Conservation (phyloP, 805 yeast species). For the Suhomyces prunicola region DNA sequence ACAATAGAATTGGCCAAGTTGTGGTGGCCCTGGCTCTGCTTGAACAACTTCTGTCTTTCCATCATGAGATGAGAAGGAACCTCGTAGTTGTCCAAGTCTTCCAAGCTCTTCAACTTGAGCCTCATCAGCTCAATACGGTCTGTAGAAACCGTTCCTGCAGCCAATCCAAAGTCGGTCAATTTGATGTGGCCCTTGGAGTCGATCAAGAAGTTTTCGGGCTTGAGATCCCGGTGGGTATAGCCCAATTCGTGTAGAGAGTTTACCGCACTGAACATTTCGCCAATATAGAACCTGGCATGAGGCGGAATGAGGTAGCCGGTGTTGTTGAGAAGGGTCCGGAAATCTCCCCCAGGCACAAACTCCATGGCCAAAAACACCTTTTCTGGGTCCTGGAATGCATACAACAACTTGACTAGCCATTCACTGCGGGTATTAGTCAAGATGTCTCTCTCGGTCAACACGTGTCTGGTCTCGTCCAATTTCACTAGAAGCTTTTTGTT, state of each 20-base stretch:
- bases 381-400: conserved; percentile 92
- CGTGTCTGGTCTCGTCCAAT: conserved; percentile 93
- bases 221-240: conserved; percentile 93
- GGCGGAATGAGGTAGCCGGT: conserved; percentile 92
- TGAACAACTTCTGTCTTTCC: conserved; percentile 85
- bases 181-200: conserved; percentile 90
- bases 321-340: conserved; percentile 87
- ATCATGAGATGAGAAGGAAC: conserved; percentile 66
- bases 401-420: conserved; percentile 90
- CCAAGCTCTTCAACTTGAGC: conserved; percentile 60
- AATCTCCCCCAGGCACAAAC: conserved; percentile 99
- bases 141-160: conserved; percentile 91
- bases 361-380: conserved; percentile 96
- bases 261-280: conserved; percentile 95
- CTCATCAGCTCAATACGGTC: conserved; percentile 94
- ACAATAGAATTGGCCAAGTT: conserved; percentile 93
- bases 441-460: conserved; percentile 93
- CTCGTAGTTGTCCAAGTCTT: conserved; percentile 57
- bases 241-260: conserved; percentile 93
- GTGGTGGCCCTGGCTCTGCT: conserved; percentile 74
- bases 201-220: conserved; percentile 90
- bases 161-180: conserved; percentile 93
- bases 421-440: conserved; percentile 93
- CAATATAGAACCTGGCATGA: conserved; percentile 90
- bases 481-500: conserved; percentile 83